Evolutionary conservation across 305 asterid genomes (phyloP).

Genomic region (Fraxinus floribunda): DNA sequence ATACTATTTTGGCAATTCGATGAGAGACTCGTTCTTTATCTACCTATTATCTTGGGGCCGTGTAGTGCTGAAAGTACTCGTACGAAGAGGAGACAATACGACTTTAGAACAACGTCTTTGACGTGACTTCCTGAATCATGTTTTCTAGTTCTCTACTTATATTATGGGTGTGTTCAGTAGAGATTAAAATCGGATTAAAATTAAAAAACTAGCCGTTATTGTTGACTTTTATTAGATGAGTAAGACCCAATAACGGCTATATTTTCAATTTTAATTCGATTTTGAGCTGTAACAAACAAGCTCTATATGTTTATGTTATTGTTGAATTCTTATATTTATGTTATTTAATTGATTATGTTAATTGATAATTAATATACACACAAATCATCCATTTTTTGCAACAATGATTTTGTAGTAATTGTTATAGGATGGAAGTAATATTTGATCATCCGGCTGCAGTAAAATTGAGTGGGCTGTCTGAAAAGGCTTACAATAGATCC

Average conservation of each 20-base stretch:
- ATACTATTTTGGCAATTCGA: neutral
- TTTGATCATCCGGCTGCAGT: conserved; percentile 74
- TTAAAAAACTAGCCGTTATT: no score
- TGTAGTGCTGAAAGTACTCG: neutral
- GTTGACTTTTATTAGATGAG: no score
- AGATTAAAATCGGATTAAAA: no score
- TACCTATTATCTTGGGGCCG: neutral
- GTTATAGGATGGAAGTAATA: conserved; percentile 65
- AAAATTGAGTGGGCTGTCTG: conserved; percentile 79
- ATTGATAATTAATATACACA: neutral
- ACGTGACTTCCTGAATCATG: neutral
- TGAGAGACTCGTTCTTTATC: neutral
- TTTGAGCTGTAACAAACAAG: no score
- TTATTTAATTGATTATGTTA: neutral
- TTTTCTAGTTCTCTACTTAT: neutral
- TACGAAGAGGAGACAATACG: no score
- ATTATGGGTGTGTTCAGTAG: no score
- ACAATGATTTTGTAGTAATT: neutral
- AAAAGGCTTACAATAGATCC: conserved; percentile 77
- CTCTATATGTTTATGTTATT: neutral
- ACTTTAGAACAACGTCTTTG: neutral
- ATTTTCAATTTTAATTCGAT: no score
- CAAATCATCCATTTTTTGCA: neutral
- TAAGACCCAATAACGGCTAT: no score
- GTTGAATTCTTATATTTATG: neutral